phyloP scores from a whole-genome alignment of 2,329 filamentous ascomycete genomes.

The Lecanicillium sp. region DNA sequence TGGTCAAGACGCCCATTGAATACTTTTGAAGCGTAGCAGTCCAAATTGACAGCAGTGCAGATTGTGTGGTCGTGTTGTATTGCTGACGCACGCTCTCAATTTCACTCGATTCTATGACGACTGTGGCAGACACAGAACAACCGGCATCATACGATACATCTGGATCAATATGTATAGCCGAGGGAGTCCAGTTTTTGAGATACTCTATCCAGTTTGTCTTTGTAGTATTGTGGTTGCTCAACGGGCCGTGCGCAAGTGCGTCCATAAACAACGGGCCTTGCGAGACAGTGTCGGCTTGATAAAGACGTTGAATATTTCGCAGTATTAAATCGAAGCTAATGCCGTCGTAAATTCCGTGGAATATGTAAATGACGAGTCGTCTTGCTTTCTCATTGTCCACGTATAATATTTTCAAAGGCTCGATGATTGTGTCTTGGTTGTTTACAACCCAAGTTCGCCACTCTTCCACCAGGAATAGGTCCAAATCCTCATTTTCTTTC shows the following conservation, averaged over 20 bases:
- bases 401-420: conserved; percentile 44
- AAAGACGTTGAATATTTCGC: conserved; percentile 34
- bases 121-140: too few relatives aligned
- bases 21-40: conserved; percentile 49
- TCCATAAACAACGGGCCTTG: conserved; percentile 53
- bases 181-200: conserved; percentile 27
- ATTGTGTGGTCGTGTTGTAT: conserved; percentile 11
- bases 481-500: conserved; percentile 19
- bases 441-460: conserved; percentile 43
- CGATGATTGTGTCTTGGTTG: conserved; percentile 39
- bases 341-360: conserved; percentile 84
- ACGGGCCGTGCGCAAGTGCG: conserved; percentile 60
- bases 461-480: conserved; percentile 23
- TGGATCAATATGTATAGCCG: conserved; percentile 5
- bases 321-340: conserved; percentile 66
- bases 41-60: conserved; percentile 62
- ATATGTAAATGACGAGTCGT: conserved; percentile 58
- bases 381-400: conserved; percentile 19
- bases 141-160: too few relatives aligned
- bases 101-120: conserved; percentile 7
- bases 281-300: conserved; percentile 11
- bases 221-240: conserved; percentile 35
- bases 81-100: conserved; percentile 11
- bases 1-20: conserved; percentile 37
- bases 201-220: conserved; percentile 60